A percentile compares a stretch with the other conserved stretches of the same genome.
Conservation (phyloP, 1,139 yeast genomes). For the Candida mesenterica region DNA sequence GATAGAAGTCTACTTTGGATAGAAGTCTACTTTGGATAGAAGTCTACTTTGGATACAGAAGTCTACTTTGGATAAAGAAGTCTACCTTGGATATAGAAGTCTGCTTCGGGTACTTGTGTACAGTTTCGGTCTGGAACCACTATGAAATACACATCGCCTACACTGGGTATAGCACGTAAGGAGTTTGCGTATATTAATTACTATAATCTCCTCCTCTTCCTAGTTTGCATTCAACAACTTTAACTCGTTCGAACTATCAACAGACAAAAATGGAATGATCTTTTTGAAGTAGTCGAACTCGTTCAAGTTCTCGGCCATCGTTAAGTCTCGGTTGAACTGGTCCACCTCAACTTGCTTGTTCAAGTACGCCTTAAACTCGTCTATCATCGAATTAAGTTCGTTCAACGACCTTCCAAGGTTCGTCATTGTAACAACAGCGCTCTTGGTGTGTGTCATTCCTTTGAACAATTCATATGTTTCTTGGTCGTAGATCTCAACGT, state of each 20-base stretch:
- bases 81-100: no score
- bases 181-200: no score
- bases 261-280: constrained; percentile 42
- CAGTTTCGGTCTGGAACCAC: no score
- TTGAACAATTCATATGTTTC: constrained; percentile 8
- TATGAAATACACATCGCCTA: no score
- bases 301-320: constrained; percentile 15
- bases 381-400: constrained; percentile 59
- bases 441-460: constrained; percentile 5
- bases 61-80: background rate
- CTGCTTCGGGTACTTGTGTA: no score
- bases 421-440: constrained; percentile 11
- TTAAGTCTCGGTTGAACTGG: constrained; percentile 24
- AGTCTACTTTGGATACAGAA: background rate
- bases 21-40: background rate
- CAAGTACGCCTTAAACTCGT: constrained; percentile 59
- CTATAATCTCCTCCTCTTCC: background rate
- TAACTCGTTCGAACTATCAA: constrained; percentile 38
- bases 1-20: background rate
- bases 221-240: constrained; percentile 40
- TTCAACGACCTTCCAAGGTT: constrained; percentile 62
- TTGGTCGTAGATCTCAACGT: constrained; percentile 18
- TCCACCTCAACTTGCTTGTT: constrained; percentile 37
- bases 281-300: constrained; percentile 38
- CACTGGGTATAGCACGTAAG: no score